Evolutionary conservation across 805 yeast species (phyloP), one percentile per base, ranked within the genome.

Genomic region (Yarrowia porcina): DNA sequence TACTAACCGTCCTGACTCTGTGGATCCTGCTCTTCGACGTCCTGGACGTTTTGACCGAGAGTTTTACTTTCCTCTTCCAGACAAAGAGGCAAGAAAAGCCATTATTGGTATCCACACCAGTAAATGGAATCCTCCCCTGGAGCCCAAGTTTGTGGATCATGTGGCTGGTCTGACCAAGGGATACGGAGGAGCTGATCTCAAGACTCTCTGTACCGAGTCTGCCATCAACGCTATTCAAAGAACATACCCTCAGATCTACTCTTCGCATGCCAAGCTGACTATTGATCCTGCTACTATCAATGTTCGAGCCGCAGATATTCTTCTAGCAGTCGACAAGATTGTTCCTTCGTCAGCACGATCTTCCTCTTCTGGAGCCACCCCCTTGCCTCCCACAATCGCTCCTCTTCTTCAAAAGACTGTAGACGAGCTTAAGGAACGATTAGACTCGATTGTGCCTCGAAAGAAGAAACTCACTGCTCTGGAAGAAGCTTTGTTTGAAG

Each of bases 11-110:
- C 99, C 99, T 0, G 98, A 94, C 75, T 89, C 97, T 0, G 89
- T 94, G n/a, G 99, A 94, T 74, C 97, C 99, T 1, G 99, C 99
- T 0, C 79, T 94, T 64, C 82, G 99, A 71, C 82, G 99, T 69
- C 99, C 99, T 0, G 99, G 99, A 1, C 82, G 99, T 73, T 94
- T 94, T 70, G 99, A 94, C 73, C 82, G 99, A 67, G 99, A 94
- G 72, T 94, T 94, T 73, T 94, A 89, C 74, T 94, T 94, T 79
- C 96, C 98, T 4, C 77, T 94, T 62, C 99, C 99, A 0, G 96
- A 90, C 70, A 69, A 82, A 5, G 81, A 82, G 30, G 90, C 97
- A 3, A 81, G 99, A 67, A 82, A 82, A 65, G 85, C 88, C 66
- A 94, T 94, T 65, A 75, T 94, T 44, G 75, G 82, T 61, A 94